These are phyloP conservation scores for Crassisporium funariophilum DNA, from an alignment of 768 basidiomycete species.

Conservation along the genomic window DNA sequence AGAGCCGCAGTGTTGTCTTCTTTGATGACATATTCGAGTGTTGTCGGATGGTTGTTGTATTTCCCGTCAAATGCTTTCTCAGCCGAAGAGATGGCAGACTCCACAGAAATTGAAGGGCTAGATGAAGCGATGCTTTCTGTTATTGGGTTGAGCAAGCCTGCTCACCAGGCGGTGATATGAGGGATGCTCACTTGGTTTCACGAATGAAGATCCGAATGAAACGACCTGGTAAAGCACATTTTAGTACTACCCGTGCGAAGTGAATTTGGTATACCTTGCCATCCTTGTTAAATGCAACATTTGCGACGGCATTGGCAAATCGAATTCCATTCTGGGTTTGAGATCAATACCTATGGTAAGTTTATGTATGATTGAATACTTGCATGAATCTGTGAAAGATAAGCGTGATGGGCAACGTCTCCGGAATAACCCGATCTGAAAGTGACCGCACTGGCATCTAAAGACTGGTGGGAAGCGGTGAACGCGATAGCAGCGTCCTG, in stretches of 20 bases:
- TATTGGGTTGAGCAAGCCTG: conserved; percentile 1
- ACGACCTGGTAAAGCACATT: conserved; percentile 18
- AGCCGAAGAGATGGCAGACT: conserved; percentile 35
- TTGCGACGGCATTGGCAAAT: conserved; percentile 35
- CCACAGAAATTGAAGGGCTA: conserved; percentile 37
- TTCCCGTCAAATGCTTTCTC: conserved; percentile 44
- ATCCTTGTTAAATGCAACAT: conserved; percentile 32
- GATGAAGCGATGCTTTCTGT: conserved; percentile 36
- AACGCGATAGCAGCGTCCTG: conserved; percentile 28
- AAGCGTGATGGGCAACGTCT: conserved; percentile 28
- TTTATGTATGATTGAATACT: no score
- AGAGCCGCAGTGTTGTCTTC: conserved; percentile 42
- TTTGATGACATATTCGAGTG: conserved; percentile 46
- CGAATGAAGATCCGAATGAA: conserved; percentile 35
- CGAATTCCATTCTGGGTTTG: conserved; percentile 30
- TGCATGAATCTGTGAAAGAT: conserved; percentile 29
- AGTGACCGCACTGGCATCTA: conserved; percentile 20
- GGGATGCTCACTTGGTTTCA: conserved; percentile 22
- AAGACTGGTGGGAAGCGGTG: conserved; percentile 23
- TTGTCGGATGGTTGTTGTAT: conserved; percentile 42
- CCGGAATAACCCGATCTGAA: conserved; percentile 30
- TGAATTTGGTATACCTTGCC: conserved; percentile 29
- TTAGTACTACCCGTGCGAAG: conserved; percentile 28
- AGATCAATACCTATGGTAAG: no score
- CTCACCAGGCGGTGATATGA: neutral